Base-by-base conservation (phyloP, 805 yeast species). In the Saturnispora diversa region DNA sequence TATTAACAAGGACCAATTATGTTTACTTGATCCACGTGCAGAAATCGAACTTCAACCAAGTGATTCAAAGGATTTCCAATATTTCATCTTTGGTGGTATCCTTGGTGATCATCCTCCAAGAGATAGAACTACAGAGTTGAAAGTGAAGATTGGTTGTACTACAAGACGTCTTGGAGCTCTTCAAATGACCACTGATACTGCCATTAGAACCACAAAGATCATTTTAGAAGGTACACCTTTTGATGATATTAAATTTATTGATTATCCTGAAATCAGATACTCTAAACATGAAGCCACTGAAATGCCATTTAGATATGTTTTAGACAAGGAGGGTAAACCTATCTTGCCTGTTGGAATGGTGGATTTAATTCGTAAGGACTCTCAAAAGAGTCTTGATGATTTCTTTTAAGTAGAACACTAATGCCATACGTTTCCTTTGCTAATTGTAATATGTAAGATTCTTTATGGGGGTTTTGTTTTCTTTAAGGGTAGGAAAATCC, bases 111-210 rank as follows among this genome's bases (percentile, higher is more conserved):
- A 88, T 60, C 95, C 94, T 6, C 80, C 86, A 48, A 73, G 94
- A 53, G 97, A 90, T 58, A 77, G 97, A 61, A 90, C 98, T 2
- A 92, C 88, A 2, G 92, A 88, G 54, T 70, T 90, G 46, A 73
- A 94, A 53, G 62, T 60, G 30, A 81, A 83, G 53, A 80, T 87
- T 50, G 95, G 95, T 0, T 80, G 87, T 54, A 77, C 74, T 1
- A 95, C 97, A 7, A 78, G 92, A 64, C 73, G 95, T 58, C 68
- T 90, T 39, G 97, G 96, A 2, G 73, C 68, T 38, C 73, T 82
- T 49, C 98, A 90, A 59, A 92, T 90, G 97, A 86, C 97, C 13
- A 90, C 98, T 0, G 98, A 90, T 57, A 90, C 98, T 1, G 97
- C 97, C 0, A 81, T 92, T 25, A 75, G 98, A 60, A 86, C 94